phyloP scores from a whole-genome alignment of 2,329 filamentous ascomycete genomes.

The Cadophora gregata region DNA sequence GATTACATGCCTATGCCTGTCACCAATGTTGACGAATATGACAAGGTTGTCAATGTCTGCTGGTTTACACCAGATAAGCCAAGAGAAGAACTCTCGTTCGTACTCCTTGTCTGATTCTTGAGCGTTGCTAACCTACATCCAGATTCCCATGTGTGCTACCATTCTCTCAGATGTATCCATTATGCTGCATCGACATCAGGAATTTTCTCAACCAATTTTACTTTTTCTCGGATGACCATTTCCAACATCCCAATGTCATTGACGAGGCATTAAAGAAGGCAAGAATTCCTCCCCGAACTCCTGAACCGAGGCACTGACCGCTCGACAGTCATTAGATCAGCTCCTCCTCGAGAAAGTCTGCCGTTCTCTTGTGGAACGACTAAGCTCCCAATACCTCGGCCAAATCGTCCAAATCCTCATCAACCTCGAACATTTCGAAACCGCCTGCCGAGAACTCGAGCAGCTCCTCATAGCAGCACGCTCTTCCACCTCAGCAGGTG shows the following conservation, averaged over 20 bases:
- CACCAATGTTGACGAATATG: conserved; percentile 86
- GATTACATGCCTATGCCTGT: conserved; percentile 99
- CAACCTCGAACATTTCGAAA: conserved; percentile 96
- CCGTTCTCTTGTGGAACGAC: conserved; percentile 82
- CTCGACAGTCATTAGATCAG: conserved; percentile 81
- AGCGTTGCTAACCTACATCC: conserved; percentile 16
- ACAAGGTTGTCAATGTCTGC: conserved; percentile 93
- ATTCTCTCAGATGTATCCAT: conserved; percentile 98
- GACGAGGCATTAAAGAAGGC: conserved; percentile 87
- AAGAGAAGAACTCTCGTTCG: conserved; percentile 75
- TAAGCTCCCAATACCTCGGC: conserved; percentile 91
- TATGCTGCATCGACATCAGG: conserved; percentile 97
- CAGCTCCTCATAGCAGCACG: conserved; percentile 83
- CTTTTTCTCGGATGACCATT: conserved; percentile 95
- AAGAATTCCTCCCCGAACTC: conserved; percentile 19
- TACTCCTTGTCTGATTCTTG: conserved; percentile 31
- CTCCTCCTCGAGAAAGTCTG: conserved; percentile 94
- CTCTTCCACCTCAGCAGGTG: conserved; percentile 80
- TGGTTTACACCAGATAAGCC: conserved; percentile 91
- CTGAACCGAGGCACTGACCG: background rate
- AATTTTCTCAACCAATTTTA: conserved; percentile 99
- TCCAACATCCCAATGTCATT: conserved; percentile 86
- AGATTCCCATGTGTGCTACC: conserved; percentile 95
- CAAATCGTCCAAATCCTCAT: conserved; percentile 99
- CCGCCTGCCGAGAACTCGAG: conserved; percentile 88